Conservation (phyloP, 768 basidiomycete genomes). For the Trametopsis cervina region DNA sequence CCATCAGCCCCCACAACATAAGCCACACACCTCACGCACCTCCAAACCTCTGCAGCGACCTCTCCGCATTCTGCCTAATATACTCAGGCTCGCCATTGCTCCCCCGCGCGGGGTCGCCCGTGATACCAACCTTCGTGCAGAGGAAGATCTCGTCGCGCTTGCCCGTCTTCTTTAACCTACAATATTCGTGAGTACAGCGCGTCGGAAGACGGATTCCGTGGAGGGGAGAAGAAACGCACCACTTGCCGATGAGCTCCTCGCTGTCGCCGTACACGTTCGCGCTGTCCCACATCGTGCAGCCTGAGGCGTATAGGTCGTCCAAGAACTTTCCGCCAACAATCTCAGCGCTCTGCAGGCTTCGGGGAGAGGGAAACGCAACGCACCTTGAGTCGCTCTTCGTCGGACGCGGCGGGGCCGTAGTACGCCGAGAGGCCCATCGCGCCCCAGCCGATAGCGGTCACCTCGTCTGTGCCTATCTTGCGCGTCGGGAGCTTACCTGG, state of each 20-base stretch:
- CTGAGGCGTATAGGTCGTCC: constrained; percentile 32
- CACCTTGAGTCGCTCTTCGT: constrained; percentile 58
- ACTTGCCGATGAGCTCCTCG: constrained; percentile 44
- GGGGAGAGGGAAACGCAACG: neutral
- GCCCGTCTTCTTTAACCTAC: constrained; percentile 49
- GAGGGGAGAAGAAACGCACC: too few relatives aligned
- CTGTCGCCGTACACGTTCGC: constrained; percentile 35
- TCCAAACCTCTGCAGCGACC: constrained; percentile 9
- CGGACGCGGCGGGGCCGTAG: constrained; percentile 37
- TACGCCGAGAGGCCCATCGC: constrained; percentile 47
- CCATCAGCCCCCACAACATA: neutral
- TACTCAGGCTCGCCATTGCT: constrained; percentile 22
- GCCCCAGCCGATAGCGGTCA: constrained; percentile 53
- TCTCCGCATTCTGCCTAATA: constrained; percentile 10
- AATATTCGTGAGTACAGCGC: neutral
- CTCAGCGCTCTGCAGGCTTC: neutral
- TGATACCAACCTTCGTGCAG: constrained; percentile 31
- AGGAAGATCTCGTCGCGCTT: constrained; percentile 44
- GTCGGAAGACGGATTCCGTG: too few relatives aligned
- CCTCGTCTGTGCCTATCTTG: constrained; percentile 37
- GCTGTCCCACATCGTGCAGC: constrained; percentile 43
- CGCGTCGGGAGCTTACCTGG: constrained; percentile 26
- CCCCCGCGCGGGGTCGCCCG: constrained; percentile 10
- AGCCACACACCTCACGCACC: neutral
- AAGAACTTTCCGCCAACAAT: constrained; percentile 26